phyloP scores from a whole-genome alignment of 225 moss, liverwort and hornwort genomes.

The Straminergon stramineum region DNA sequence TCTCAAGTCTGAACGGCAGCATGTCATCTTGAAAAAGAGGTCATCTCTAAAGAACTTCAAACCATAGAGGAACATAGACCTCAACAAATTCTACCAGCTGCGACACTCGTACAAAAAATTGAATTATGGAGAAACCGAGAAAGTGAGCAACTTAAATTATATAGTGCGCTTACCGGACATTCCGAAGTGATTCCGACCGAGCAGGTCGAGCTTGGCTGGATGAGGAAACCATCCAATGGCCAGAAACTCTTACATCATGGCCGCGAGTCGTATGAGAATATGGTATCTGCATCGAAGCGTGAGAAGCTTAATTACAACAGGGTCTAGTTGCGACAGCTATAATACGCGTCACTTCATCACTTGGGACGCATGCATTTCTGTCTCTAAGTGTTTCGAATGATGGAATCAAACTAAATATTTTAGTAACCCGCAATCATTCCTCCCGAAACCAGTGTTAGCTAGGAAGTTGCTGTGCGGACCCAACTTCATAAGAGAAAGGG shows the following conservation, averaged over 20 bases:
- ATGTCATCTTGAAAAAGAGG: background rate
- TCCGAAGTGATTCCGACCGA: background rate
- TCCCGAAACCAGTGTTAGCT: background rate
- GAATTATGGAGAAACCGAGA: background rate
- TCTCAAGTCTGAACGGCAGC: background rate
- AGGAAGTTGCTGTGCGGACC: background rate
- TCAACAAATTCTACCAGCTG: background rate
- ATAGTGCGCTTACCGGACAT: background rate
- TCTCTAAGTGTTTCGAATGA: background rate
- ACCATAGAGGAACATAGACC: background rate
- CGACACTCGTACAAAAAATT: background rate
- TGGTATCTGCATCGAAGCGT: background rate
- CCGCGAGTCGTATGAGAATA: background rate
- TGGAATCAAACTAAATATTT: background rate
- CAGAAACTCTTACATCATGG: background rate
- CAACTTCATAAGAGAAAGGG: background rate
- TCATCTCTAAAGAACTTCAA: background rate
- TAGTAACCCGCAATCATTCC: background rate
- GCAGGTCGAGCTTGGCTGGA: background rate
- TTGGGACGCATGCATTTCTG: background rate
- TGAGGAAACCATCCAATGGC: background rate
- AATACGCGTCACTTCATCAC: background rate
- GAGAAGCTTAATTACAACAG: background rate
- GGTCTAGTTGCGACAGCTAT: background rate
- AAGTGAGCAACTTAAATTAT: background rate